phyloP scores from a whole-genome alignment of 208 protist species.

The Acanthamoeba rhysodes region DNA sequence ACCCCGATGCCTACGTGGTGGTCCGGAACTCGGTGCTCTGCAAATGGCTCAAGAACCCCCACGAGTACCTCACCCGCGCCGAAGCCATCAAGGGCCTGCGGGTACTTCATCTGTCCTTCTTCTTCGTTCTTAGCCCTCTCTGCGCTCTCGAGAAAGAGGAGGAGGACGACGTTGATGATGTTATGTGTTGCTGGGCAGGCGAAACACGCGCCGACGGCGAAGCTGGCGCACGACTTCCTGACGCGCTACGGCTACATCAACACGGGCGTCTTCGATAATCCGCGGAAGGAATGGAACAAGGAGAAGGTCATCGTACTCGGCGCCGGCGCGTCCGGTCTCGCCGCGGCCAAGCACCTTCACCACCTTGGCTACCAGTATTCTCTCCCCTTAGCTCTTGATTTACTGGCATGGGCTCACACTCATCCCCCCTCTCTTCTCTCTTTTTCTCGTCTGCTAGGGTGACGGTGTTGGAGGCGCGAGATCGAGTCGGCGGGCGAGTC shows the following conservation, averaged over 20 bases:
- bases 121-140: neutral
- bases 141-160: neutral
- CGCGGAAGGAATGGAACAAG: conserved; percentile 71
- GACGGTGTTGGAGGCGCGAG: conserved; percentile 71
- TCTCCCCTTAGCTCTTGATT: neutral
- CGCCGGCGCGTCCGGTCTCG: conserved; percentile 54
- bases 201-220: conserved; percentile 14
- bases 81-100: conserved; percentile 64
- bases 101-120: neutral
- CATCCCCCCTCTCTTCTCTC: too few relatives aligned
- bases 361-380: conserved; percentile 70
- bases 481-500: conserved; percentile 70
- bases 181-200: neutral
- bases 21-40: conserved; percentile 69
- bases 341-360: conserved; percentile 68
- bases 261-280: conserved; percentile 74
- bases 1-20: conserved; percentile 19
- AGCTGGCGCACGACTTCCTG: conserved; percentile 70
- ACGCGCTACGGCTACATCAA: conserved; percentile 78
- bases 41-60: conserved; percentile 65
- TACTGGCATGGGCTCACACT: too few relatives aligned
- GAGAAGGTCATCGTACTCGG: conserved; percentile 67
- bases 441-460: neutral
- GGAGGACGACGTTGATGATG: neutral
- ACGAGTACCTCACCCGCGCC: conserved; percentile 68